Evolutionary conservation across 2,329 filamentous ascomycete species (phyloP), one percentile per base, ranked within the genome.

Genomic region (Sporothrix schenckii): DNA sequence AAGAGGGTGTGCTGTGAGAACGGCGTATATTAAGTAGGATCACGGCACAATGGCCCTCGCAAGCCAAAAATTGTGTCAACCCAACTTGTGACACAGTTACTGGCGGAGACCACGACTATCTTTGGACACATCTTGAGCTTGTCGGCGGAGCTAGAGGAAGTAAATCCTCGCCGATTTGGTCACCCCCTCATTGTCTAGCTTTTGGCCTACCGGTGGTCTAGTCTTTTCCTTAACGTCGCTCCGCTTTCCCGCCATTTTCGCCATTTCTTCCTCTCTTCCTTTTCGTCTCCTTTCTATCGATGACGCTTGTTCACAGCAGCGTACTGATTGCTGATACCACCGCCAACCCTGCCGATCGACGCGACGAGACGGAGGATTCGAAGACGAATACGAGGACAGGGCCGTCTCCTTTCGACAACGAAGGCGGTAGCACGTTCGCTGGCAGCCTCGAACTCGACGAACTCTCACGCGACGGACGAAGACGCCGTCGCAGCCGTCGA

Each of bases 381-480:
- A 68, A 50, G 58, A 56, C 58, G 34, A 44, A 11, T 10, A 39
- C 39, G 52, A 27, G 11, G 24, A 47, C 50, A 56, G n/a, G n/a
- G n/a, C 58, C 21, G 21, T 21, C 41, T 13, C 21, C 13, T 63
- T 47, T 63, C 39, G n/a, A 63, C 21, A 47, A 5, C 58, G 39
- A 21, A 47, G 56, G 34, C 39, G 56, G 53, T 24, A 54, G 24
- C 16, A 66, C 63, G n/a, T 39, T 47, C 24, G 52, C 27, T 34
- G 67, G 39, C 53, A 63, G 56, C 68, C 24, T 63, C 52, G 69
- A 70, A 50, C 69, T 70, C 39, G 60, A 44, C 50, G 39, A 66
- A 24, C 50, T 70, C 44, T 34, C 47, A 11, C 68, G 47, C 41
- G 19, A 65, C 34, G 53, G 44, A 24, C 30, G 41, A 49, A 30